phyloP scores from a whole-genome alignment of 768 basidiomycete genomes.

The Leucocoprinus birnbaumii region DNA sequence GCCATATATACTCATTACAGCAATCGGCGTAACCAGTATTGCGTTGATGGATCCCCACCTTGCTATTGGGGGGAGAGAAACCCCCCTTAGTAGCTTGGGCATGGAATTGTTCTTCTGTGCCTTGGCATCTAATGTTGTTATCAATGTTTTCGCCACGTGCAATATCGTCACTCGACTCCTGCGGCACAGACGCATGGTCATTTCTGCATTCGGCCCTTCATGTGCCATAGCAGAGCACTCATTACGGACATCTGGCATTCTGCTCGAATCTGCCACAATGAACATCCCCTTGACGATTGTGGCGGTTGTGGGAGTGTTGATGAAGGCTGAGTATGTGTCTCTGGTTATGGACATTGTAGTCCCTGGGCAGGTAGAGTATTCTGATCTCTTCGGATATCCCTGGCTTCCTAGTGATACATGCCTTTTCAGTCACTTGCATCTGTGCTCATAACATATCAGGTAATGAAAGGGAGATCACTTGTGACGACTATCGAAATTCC shows the following conservation, averaged over 20 bases:
- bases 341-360: neutral
- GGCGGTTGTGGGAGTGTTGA: neutral
- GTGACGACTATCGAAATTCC: too few relatives aligned
- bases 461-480: too few relatives aligned
- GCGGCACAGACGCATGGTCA: neutral
- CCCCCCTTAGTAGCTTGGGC: neutral
- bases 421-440: too few relatives aligned
- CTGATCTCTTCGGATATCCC: too few relatives aligned
- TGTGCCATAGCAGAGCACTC: neutral
- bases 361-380: neutral
- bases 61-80: neutral
- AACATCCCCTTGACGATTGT: neutral
- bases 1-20: neutral
- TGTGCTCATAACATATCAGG: too few relatives aligned
- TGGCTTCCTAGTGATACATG: too few relatives aligned
- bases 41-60: neutral
- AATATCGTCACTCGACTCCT: conserved; percentile 2
- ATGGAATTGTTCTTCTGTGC: neutral
- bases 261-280: neutral
- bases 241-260: neutral
- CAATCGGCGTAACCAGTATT: neutral
- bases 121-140: neutral
- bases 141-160: neutral
- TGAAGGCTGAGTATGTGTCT: neutral
- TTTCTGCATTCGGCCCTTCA: neutral